Base-by-base conservation (phyloP, 495 filamentous ascomycete species). In the Trypethelium eluteriae region DNA sequence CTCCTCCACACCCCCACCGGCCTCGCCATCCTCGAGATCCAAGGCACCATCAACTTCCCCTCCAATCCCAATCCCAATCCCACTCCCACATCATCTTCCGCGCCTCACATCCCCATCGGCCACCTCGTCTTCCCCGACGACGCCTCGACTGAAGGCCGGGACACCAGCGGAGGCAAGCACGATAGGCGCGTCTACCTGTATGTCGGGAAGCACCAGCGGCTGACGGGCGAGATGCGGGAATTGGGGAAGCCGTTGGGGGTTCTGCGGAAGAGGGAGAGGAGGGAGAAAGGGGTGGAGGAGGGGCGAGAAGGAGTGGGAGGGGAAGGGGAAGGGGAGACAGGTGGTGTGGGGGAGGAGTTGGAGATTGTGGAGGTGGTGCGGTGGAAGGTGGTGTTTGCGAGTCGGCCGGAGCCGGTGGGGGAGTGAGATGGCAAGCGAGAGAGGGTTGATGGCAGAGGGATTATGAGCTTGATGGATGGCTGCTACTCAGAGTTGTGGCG, bases 161-260 rank as follows among this genome's bases (percentile, higher is more conserved):
- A 25, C 25, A 25, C 25, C 25, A 25, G 25, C 25, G 25, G 79
- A 78, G 7, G 81, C 81, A 32, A 96, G 92, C 93, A 94, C 93
- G 90, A 94, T 25, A 25, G 92, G 76, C 79, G 82, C 46, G 91
- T 90, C 36, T 90, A 94, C 75, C 75, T 98, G 41, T 96, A 92
- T 73, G 84, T 97, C 4, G 94, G 94, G 11, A 82, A 87, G 75
- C 89, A 97, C 73, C 94, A 98, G 78, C 83, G 93, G 61, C 82
- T 98, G 75, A 89, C 86, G 1, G 94, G 94, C 10, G 92, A 98
- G 75, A 86, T 95, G 9, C 95, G 92, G 83, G 94, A 90, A 72
- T 75, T 98, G 6, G 79, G 81, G 3, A 88, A 85, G 66, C 86
- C 93, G 12, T 72, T 97, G 69, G 95, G 87, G 10, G 82, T 98